A percentile compares a stretch with the other conserved stretches of the same genome.
These are phyloP conservation scores for Melaleuca quinquenervia DNA, from an alignment of 345 rosid species.

Conservation along the genomic window DNA sequence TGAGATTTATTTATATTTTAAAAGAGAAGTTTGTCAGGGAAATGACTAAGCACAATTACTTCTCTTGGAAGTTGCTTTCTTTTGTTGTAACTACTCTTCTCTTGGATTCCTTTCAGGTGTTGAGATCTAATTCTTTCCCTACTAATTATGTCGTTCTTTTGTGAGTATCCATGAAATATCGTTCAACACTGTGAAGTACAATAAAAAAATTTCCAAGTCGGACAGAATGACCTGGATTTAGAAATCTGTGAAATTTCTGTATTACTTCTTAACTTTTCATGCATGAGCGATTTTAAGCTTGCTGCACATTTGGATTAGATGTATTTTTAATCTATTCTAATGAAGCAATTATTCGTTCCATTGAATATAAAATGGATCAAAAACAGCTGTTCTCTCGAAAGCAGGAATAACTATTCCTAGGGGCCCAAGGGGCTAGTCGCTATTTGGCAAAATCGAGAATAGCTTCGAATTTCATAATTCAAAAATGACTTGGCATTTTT, in stretches of 20 bases:
- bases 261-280: background rate
- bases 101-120: background rate
- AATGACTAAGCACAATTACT: background rate
- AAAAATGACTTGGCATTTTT: background rate
- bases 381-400: background rate
- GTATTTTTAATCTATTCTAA: too few relatives aligned
- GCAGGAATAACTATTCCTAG: background rate
- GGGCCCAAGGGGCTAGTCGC: background rate
- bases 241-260: background rate
- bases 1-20: background rate
- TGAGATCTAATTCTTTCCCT: background rate
- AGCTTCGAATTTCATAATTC: too few relatives aligned
- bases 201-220: background rate
- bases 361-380: background rate
- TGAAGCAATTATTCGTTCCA: background rate
- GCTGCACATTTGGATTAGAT: background rate
- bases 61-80: background rate
- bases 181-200: background rate
- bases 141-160: background rate
- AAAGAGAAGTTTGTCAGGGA: background rate
- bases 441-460: too few relatives aligned
- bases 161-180: fast-evolving
- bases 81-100: background rate
- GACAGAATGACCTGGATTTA: background rate
- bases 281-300: background rate